phyloP scores from a whole-genome alignment of 129 eudicot species.

The Solidago caesia region DNA sequence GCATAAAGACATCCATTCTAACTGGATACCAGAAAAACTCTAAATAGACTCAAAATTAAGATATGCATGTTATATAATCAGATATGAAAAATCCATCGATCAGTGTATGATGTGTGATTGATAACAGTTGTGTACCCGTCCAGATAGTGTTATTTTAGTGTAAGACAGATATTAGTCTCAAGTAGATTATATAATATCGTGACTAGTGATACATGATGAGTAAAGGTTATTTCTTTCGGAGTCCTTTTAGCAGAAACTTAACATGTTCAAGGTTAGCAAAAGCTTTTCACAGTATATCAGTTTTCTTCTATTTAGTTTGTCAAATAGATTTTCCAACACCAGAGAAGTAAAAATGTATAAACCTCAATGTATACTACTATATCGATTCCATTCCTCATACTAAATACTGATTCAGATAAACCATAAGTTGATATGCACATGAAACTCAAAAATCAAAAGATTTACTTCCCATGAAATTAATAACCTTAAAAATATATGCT shows the following conservation, averaged over 20 bases:
- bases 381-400: slow-evolving; percentile 10
- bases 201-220: not conserved
- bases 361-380: not conserved
- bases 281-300: not conserved
- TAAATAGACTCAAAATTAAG: too few relatives aligned
- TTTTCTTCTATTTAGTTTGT: not conserved
- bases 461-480: not conserved
- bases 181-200: not conserved
- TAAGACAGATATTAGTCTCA: too few relatives aligned
- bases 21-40: too few relatives aligned
- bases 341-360: not conserved
- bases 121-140: too few relatives aligned
- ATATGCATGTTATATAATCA: too few relatives aligned
- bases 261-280: not conserved
- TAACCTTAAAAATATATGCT: not conserved
- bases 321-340: slow-evolving; percentile 4
- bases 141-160: too few relatives aligned
- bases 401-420: not conserved
- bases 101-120: too few relatives aligned
- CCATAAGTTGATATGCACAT: slow-evolving; percentile 8
- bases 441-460: slow-evolving; percentile 1
- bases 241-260: not conserved
- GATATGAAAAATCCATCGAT: too few relatives aligned
- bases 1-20: too few relatives aligned
- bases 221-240: not conserved